Evolutionary conservation across 2,329 filamentous ascomycete species (phyloP).

Genomic region (Diplodia sapinea): DNA sequence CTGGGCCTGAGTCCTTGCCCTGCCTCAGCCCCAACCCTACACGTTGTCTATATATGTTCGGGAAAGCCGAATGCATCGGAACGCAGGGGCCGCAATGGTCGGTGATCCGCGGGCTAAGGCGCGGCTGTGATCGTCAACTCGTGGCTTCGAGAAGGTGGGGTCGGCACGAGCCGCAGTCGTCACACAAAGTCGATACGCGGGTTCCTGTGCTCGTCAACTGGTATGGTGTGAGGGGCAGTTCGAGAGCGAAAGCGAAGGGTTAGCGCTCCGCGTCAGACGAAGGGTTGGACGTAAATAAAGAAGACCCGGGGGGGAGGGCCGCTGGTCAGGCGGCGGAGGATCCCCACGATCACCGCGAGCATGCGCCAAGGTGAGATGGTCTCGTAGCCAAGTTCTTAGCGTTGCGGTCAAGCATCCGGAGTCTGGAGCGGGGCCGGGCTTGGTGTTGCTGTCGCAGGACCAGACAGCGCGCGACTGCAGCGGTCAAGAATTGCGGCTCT

Average conservation of each 20-base stretch:
- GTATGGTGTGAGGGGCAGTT: neutral
- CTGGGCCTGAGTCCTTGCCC: neutral
- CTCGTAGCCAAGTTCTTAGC: conserved; percentile 1
- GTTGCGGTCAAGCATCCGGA: conserved; percentile 9
- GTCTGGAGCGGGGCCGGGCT: conserved; percentile 13
- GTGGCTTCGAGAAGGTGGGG: conserved; percentile 2
- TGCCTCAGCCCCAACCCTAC: neutral
- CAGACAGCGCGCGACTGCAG: neutral
- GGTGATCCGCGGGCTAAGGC: neutral
- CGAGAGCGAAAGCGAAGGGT: conserved; percentile 3
- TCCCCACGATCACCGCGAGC: conserved; percentile 14
- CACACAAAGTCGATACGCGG: neutral
- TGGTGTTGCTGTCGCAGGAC: neutral
- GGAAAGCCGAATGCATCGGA: neutral
- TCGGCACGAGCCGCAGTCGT: neutral
- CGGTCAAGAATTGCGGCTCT: conserved; percentile 9
- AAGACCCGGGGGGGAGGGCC: neutral
- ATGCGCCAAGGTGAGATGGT: neutral
- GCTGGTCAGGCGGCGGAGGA: neutral
- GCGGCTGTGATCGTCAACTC: neutral
- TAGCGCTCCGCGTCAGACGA: neutral
- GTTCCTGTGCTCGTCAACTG: neutral
- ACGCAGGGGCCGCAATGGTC: neutral
- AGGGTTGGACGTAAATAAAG: neutral
- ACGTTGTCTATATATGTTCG: neutral